phyloP scores from a whole-genome alignment of 2,329 filamentous ascomycete species.

The Trichophyton rubrum region DNA sequence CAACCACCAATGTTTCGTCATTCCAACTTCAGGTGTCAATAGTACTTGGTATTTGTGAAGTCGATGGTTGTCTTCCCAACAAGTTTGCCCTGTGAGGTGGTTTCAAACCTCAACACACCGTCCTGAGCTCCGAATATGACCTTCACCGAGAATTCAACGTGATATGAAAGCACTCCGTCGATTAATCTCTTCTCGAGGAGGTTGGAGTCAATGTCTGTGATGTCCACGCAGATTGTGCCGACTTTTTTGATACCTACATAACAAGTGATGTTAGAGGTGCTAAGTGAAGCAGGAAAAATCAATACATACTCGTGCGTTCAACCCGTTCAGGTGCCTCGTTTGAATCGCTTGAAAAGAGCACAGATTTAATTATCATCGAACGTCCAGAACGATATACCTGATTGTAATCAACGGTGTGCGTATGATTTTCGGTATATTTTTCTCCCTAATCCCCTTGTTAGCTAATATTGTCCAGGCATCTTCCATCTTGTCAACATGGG shows the following conservation, averaged over 20 bases:
- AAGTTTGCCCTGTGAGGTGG: neutral
- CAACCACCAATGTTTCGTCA: neutral
- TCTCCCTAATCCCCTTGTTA: neutral
- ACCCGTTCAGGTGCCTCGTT: neutral
- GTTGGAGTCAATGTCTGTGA: neutral
- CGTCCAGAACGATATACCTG: neutral
- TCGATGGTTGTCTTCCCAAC: neutral
- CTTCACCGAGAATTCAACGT: neutral
- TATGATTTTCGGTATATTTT: neutral
- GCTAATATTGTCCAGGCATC: neutral
- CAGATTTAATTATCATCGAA: neutral
- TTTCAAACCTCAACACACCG: conserved; percentile 2
- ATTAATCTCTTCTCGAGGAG: neutral
- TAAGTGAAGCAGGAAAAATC: neutral
- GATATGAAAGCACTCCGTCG: neutral
- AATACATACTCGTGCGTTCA: neutral
- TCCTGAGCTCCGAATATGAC: neutral
- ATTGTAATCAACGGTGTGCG: neutral
- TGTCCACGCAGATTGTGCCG: neutral
- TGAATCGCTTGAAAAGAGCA: neutral
- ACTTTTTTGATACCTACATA: neutral
- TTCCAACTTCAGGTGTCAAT: neutral
- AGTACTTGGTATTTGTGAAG: neutral
- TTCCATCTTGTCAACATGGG: neutral
- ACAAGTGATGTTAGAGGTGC: neutral